A percentile compares a stretch with the other conserved stretches of the same genome.
Conservation (phyloP, 176 grass and related monocot species). For the Puya raimondii region DNA sequence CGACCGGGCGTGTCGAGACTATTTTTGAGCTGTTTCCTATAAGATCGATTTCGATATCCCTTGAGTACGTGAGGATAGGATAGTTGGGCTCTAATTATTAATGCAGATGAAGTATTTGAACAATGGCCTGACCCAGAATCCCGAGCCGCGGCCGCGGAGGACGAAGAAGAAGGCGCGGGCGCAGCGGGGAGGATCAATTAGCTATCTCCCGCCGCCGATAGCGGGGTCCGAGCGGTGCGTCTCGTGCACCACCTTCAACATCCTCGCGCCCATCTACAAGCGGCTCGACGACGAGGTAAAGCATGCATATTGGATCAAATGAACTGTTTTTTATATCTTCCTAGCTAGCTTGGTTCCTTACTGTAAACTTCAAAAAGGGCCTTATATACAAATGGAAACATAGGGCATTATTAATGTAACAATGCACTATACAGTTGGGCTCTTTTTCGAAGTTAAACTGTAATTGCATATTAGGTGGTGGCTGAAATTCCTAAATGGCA, state of each 20-base stretch:
- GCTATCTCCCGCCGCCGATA: neutral
- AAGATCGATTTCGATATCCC: no score
- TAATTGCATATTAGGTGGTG: neutral
- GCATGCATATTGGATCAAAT: neutral
- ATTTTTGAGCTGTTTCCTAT: no score
- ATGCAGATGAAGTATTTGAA: neutral
- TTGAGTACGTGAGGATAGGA: neutral
- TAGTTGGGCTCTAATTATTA: neutral
- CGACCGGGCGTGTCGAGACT: neutral
- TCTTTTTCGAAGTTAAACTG: no score
- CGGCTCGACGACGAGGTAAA: slow-evolving; percentile 33
- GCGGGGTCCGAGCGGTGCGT: slow-evolving; percentile 3
- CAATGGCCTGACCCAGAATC: neutral
- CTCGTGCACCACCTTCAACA: slow-evolving; percentile 61
- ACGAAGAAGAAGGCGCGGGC: slow-evolving; percentile 13
- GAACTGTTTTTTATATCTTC: neutral
- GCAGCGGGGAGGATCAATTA: neutral
- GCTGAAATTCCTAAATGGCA: neutral
- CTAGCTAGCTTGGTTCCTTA: no score
- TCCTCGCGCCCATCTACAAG: slow-evolving; percentile 53
- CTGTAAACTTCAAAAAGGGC: no score
- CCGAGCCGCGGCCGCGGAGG: neutral
- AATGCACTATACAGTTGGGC: no score
- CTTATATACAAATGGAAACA: no score
- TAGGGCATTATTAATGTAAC: no score